Evolutionary conservation across 495 filamentous ascomycete genomes (phyloP).

Genomic region (Podospora comata): DNA sequence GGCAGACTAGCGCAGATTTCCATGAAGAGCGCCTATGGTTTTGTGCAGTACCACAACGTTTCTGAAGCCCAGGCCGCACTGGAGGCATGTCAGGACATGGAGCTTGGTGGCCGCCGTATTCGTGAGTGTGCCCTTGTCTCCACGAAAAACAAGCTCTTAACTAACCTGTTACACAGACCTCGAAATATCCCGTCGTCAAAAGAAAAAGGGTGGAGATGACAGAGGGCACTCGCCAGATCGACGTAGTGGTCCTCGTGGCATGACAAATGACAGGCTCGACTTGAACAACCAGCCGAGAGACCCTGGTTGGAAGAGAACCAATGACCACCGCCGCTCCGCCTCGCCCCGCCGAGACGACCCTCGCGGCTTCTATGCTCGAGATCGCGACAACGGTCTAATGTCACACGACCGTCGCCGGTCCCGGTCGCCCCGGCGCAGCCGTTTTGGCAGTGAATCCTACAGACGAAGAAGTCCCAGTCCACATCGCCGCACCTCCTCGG

Average conservation of each 20-base stretch:
- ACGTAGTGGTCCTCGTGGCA: slow-evolving; percentile 26
- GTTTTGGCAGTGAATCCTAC: slow-evolving; percentile 55
- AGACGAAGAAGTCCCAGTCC: slow-evolving; percentile 64
- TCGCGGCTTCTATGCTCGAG: slow-evolving; percentile 39
- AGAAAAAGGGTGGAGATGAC: slow-evolving; percentile 66
- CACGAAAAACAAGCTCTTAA: no score
- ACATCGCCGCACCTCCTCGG: slow-evolving; percentile 43
- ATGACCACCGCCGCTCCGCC: slow-evolving; percentile 62
- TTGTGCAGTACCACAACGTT: slow-evolving; percentile 86
- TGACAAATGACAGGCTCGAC: slow-evolving; percentile 43
- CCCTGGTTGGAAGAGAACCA: slow-evolving; percentile 42
- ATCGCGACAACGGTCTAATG: slow-evolving; percentile 33
- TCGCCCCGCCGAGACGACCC: slow-evolving; percentile 48
- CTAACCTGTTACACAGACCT: slow-evolving; percentile 59
- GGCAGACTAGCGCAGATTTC: slow-evolving; percentile 92
- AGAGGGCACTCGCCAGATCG: slow-evolving; percentile 34
- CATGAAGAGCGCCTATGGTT: slow-evolving; percentile 95
- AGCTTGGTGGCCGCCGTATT: slow-evolving; percentile 81
- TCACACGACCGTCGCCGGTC: slow-evolving; percentile 53
- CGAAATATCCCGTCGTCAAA: slow-evolving; percentile 79
- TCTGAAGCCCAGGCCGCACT: slow-evolving; percentile 70
- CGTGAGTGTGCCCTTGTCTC: slow-evolving; percentile 58
- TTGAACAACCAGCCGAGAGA: slow-evolving; percentile 1
- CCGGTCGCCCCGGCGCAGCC: slow-evolving; percentile 45
- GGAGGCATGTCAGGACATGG: slow-evolving; percentile 68